A percentile compares a stretch with the other conserved stretches of the same genome.
Conservation (phyloP, 352 stramenopile genomes). For the Phytophthora nicotianae region DNA sequence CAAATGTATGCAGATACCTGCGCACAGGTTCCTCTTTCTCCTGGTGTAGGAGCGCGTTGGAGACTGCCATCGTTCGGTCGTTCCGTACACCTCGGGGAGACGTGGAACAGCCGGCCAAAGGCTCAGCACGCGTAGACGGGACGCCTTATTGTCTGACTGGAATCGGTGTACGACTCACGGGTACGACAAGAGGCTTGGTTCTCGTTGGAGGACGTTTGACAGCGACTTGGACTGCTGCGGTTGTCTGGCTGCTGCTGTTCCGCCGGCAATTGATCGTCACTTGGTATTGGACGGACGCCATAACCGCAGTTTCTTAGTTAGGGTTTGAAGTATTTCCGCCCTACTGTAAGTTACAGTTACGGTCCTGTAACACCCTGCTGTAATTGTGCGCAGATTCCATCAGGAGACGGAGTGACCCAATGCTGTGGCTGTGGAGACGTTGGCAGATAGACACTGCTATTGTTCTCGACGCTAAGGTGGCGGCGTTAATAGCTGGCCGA, state of each 20-base stretch:
- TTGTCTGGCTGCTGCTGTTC: not conserved
- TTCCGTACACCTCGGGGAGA: conserved; percentile 2
- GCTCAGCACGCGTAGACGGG: conserved; percentile 15
- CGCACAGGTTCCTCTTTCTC: not conserved
- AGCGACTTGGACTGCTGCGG: not conserved
- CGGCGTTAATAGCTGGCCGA: not conserved
- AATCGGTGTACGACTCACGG: not conserved
- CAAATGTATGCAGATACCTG: conserved; percentile 4
- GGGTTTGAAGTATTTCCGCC: not conserved
- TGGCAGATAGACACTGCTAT: not conserved
- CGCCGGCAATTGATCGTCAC: not conserved
- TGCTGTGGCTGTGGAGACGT: not conserved
- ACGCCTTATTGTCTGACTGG: conserved; percentile 8
- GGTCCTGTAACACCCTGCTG: not conserved
- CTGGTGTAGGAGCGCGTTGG: not conserved
- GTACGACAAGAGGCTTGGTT: not conserved
- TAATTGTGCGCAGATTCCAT: not conserved
- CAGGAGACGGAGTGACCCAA: no score
- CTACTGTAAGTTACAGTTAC: not conserved
- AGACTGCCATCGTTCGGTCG: not conserved
- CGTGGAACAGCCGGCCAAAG: conserved; percentile 12
- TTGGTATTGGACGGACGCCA: not conserved
- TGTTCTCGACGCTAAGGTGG: not conserved
- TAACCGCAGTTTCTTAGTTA: not conserved
- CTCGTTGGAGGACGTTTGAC: not conserved